Percentiles rank a stretch among this genome's conserved stretches.
Conservation (phyloP, 2,329 filamentous ascomycete genomes). For the Aspergillus eucalypticola region DNA sequence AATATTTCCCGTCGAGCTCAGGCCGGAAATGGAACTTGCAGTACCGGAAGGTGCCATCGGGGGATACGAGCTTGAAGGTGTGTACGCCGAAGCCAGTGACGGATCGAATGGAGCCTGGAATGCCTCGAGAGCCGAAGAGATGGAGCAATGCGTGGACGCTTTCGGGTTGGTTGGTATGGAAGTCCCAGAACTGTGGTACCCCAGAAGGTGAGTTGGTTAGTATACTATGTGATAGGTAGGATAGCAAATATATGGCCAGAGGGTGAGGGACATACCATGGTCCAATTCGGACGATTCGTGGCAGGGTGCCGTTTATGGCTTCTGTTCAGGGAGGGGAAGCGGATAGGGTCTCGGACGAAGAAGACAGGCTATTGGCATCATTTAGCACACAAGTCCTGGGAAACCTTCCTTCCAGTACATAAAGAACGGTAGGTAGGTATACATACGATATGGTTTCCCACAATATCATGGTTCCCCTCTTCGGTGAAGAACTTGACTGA, state of each 20-base stretch:
- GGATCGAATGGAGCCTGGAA: conserved; percentile 38
- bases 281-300: not conserved
- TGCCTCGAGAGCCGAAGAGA: conserved; percentile 63
- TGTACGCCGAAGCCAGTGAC: conserved; percentile 56
- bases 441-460: conserved; percentile 27
- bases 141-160: conserved; percentile 61
- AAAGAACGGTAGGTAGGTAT: not conserved
- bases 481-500: conserved; percentile 55
- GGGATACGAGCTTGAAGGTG: conserved; percentile 32
- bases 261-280: not conserved
- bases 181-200: conserved; percentile 58
- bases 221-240: not conserved
- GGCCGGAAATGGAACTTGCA: conserved; percentile 62
- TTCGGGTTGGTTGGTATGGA: conserved; percentile 58
- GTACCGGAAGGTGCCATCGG: conserved; percentile 58
- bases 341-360: not conserved
- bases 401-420: not conserved
- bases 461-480: conserved; percentile 48
- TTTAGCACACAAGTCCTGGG: not conserved
- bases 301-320: not conserved
- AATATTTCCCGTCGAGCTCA: conserved; percentile 54
- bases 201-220: no score
- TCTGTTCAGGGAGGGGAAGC: not conserved
- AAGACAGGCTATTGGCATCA: not conserved
- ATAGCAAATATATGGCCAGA: not conserved